phyloP scores from a whole-genome alignment of 106 monocot species.

The Alisma plantagoaquatica region DNA sequence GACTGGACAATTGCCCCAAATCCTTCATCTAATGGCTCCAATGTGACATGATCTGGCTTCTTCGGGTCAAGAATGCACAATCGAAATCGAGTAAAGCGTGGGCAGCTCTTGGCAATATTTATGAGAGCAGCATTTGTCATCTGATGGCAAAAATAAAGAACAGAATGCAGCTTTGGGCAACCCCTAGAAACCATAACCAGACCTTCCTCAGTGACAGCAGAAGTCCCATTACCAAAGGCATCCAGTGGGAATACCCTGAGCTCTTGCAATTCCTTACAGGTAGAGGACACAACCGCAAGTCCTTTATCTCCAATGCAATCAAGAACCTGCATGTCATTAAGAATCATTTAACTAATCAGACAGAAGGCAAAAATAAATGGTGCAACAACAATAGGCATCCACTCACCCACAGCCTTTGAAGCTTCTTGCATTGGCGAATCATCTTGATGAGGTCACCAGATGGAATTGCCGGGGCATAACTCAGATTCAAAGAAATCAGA shows the following conservation, averaged over 20 bases:
- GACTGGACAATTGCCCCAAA: conserved; percentile 33
- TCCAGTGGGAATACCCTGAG: conserved; percentile 51
- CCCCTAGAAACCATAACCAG: conserved; percentile 25
- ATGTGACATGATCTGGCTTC: conserved; percentile 19
- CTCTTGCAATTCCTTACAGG: conserved; percentile 41
- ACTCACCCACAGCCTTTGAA: conserved; percentile 27
- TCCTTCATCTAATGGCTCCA: conserved; percentile 32
- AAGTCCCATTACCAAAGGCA: background rate
- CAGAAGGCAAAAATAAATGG: background rate
- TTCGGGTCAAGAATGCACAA: conserved; percentile 26
- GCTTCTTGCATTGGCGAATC: conserved; percentile 12
- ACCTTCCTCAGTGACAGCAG: conserved; percentile 28
- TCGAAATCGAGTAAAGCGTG: conserved; percentile 20
- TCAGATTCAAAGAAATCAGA: conserved; percentile 22
- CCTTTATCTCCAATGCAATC: conserved; percentile 51
- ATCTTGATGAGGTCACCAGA: conserved; percentile 16
- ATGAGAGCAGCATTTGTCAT: conserved; percentile 37
- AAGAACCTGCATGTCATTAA: conserved; percentile 23
- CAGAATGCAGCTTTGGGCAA: conserved; percentile 22
- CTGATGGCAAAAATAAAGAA: conserved; percentile 32
- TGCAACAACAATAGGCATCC: background rate
- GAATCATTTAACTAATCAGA: background rate
- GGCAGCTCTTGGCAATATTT: conserved; percentile 26
- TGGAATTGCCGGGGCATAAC: conserved; percentile 17
- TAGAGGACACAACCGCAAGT: conserved; percentile 30